A percentile compares a stretch with the other conserved stretches of the same genome.
These are phyloP conservation scores for Xylaria palmicola DNA, from an alignment of 495 filamentous ascomycete genomes.

Conservation along the genomic window DNA sequence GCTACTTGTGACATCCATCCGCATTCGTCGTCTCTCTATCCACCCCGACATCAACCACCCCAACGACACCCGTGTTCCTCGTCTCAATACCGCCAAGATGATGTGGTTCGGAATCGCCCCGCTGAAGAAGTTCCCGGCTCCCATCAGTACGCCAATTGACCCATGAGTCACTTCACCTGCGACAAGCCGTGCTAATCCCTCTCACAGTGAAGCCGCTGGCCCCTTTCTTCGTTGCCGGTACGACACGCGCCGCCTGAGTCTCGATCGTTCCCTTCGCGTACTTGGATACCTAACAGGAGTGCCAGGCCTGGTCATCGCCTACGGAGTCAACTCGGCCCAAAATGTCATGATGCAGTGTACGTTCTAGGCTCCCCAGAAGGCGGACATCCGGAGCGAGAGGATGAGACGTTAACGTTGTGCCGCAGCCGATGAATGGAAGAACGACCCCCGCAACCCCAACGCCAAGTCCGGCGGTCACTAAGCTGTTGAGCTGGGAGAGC, in stretches of 20 bases:
- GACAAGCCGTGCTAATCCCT: conserved; percentile 23
- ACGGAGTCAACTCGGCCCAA: conserved; percentile 80
- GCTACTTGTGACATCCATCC: conserved; percentile 2
- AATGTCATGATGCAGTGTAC: conserved; percentile 69
- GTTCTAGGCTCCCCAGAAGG: conserved; percentile 35
- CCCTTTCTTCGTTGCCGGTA: conserved; percentile 95
- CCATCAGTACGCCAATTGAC: conserved; percentile 68
- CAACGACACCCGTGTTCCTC: conserved; percentile 16
- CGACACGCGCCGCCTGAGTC: conserved; percentile 30
- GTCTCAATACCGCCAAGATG: conserved; percentile 57
- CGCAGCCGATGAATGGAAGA: conserved; percentile 87
- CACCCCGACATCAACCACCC: conserved; percentile 21
- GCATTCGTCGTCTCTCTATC: conserved; percentile 20
- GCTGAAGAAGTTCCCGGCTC: conserved; percentile 86
- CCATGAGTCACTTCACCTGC: conserved; percentile 16
- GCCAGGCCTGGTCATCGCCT: conserved; percentile 75
- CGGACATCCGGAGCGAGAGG: neutral
- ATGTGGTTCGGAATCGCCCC: conserved; percentile 64
- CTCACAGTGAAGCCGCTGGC: conserved; percentile 76
- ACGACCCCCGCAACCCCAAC: conserved; percentile 89
- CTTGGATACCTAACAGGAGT: conserved; percentile 13
- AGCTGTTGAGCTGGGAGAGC: conserved; percentile 1
- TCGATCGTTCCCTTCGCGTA: neutral
- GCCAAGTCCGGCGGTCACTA: conserved; percentile 52
- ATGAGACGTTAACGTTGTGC: conserved; percentile 25